phyloP scores from a whole-genome alignment of 768 basidiomycete species.

The Sistotremastrum niveocremeum region DNA sequence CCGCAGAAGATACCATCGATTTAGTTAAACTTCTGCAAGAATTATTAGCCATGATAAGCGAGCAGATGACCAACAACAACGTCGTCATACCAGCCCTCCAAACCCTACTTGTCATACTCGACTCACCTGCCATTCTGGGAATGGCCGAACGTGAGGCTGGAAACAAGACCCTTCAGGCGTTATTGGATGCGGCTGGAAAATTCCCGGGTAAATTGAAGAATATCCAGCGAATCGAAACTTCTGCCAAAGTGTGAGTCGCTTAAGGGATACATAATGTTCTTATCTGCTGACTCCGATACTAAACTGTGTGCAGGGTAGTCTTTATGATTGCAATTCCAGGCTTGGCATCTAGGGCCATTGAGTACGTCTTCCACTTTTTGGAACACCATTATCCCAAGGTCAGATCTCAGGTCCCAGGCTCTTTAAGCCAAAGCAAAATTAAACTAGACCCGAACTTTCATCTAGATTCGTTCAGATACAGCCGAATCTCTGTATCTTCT shows the following conservation, averaged over 20 bases:
- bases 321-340: slow-evolving; percentile 43
- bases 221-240: slow-evolving; percentile 63
- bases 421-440: slow-evolving; percentile 5
- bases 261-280: not conserved
- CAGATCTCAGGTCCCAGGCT: slow-evolving; percentile 13
- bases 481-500: slow-evolving; percentile 75
- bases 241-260: slow-evolving; percentile 66
- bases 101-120: slow-evolving; percentile 59
- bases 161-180: slow-evolving; percentile 32
- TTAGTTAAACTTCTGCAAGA: slow-evolving; percentile 41
- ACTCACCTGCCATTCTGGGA: slow-evolving; percentile 44
- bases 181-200: slow-evolving; percentile 44
- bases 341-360: slow-evolving; percentile 21
- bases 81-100: slow-evolving; percentile 75
- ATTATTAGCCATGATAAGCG: slow-evolving; percentile 39
- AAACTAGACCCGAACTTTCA: slow-evolving; percentile 1
- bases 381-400: slow-evolving; percentile 74
- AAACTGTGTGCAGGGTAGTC: slow-evolving; percentile 35
- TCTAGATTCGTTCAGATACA: slow-evolving; percentile 62
- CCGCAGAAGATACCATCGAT: slow-evolving; percentile 25
- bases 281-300: slow-evolving; percentile 3
- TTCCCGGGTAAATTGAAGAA: slow-evolving; percentile 66
- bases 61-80: slow-evolving; percentile 47
- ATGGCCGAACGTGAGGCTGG: slow-evolving; percentile 36
- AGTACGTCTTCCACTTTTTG: slow-evolving; percentile 46